Base-by-base conservation (phyloP, 345 rosid species). In the Excoecaria cochinchinensis region DNA sequence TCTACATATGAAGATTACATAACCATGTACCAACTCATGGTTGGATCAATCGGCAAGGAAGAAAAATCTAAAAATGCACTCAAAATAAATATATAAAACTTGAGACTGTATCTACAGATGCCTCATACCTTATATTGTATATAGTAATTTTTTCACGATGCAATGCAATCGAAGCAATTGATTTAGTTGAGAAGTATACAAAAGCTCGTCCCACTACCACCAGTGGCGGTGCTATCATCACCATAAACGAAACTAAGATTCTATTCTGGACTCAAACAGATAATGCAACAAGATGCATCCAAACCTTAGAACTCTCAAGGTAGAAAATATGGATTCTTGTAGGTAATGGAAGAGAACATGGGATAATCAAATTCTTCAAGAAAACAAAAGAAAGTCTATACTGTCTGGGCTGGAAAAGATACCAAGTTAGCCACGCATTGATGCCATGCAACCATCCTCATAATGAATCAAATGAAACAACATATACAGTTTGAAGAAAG, bases 181-280 rank as follows among this genome's bases (percentile, higher is more conserved):
- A 42, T 53, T 73, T 31, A 48, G 69, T 39, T 71, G 51, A 71
- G 56, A 56, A 62, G 44, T 62, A 36, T 61, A n/a, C n/a, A n/a
- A n/a, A n/a, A n/a, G n/a, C n/a, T n/a, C n/a, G n/a, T n/a, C n/a
- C n/a, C n/a, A n/a, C n/a, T n/a, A n/a, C n/a, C n/a, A n/a, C n/a
- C n/a, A n/a, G n/a, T n/a, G n/a, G n/a, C n/a, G n/a, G n/a, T n/a
- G n/a, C n/a, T n/a, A n/a, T n/a, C n/a, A n/a, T n/a, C n/a, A n/a
- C n/a, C n/a, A n/a, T n/a, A n/a, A n/a, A n/a, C n/a, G n/a, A n/a
- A n/a, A n/a, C n/a, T n/a, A n/a, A n/a, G n/a, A n/a, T n/a, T n/a
- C n/a, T n/a, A n/a, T n/a, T n/a, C n/a, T n/a, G 36, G 56, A 36
- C 47, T 46, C 53, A 46, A 47, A n/a, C 16, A 48, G 24, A 40